Percentiles rank a stretch among this genome's conserved stretches.
These are phyloP conservation scores for Albugo laibachii DNA, from an alignment of 352 stramenopile species.

Conservation along the genomic window DNA sequence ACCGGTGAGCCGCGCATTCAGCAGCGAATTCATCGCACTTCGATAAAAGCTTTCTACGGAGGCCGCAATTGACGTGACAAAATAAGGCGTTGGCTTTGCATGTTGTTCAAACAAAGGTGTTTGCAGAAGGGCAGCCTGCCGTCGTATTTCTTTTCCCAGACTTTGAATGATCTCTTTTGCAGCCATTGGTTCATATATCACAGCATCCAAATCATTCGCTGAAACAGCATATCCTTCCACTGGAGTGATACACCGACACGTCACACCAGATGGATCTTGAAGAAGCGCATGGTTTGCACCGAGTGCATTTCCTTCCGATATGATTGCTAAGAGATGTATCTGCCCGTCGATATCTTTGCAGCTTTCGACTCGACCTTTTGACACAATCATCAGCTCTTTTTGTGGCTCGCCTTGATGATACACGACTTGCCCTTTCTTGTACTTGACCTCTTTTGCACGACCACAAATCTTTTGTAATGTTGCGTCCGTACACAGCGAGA, in stretches of 20 bases:
- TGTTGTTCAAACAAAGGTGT: constrained; percentile 83
- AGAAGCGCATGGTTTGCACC: constrained; percentile 67
- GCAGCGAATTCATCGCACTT: constrained; percentile 79
- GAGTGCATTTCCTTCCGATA: constrained; percentile 26
- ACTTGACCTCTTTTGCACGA: constrained; percentile 30
- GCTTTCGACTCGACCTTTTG: constrained; percentile 37
- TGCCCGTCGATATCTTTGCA: constrained; percentile 72
- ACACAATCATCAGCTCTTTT: constrained; percentile 60
- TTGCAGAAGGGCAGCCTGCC: constrained; percentile 62
- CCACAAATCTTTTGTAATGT: constrained; percentile 67
- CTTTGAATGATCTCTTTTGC: constrained; percentile 74
- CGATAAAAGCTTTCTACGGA: constrained; percentile 87
- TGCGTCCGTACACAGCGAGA: constrained; percentile 59
- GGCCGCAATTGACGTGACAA: constrained; percentile 80
- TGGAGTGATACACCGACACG: constrained; percentile 54
- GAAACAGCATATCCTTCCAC: constrained; percentile 61
- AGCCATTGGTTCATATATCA: constrained; percentile 51
- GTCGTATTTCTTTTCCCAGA: constrained; percentile 76
- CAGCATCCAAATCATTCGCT: constrained; percentile 36
- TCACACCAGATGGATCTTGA: constrained; percentile 57
- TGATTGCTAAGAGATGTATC: constrained; percentile 42
- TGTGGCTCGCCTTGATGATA: constrained; percentile 66
- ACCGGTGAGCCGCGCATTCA: constrained; percentile 76
- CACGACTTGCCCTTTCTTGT: constrained; percentile 50
- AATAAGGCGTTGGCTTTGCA: constrained; percentile 76